These are phyloP conservation scores for Parmelia sp. DNA, from an alignment of 495 filamentous ascomycete genomes.

Conservation along the genomic window DNA sequence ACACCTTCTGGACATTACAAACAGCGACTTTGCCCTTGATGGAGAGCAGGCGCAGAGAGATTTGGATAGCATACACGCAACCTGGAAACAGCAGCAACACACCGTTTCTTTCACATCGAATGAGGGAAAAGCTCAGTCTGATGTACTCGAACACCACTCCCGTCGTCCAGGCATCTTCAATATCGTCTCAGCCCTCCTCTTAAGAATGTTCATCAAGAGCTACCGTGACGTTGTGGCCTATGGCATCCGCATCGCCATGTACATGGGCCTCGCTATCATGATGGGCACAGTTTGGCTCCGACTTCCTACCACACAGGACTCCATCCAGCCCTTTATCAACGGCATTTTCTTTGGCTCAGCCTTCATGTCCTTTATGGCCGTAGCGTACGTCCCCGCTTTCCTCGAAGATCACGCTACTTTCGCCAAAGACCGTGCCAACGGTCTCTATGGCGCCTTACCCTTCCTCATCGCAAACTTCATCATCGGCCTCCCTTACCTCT, in stretches of 20 bases:
- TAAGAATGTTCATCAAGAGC: slow-evolving; percentile 70
- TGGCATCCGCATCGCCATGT: slow-evolving; percentile 77
- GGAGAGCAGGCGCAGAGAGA: too few relatives aligned
- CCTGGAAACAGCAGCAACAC: not conserved
- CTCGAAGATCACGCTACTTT: slow-evolving; percentile 70
- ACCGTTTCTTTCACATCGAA: too few relatives aligned
- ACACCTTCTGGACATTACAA: slow-evolving; percentile 66
- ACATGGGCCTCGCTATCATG: slow-evolving; percentile 74
- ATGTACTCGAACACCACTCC: not conserved
- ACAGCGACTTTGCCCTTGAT: slow-evolving; percentile 56
- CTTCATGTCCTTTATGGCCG: slow-evolving; percentile 90
- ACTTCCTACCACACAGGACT: slow-evolving; percentile 53
- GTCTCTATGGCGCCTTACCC: slow-evolving; percentile 64
- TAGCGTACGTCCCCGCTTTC: slow-evolving; percentile 76
- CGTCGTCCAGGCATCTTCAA: slow-evolving; percentile 1
- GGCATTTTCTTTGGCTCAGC: slow-evolving; percentile 77
- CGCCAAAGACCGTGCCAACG: slow-evolving; percentile 74
- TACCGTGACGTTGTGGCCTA: slow-evolving; percentile 78
- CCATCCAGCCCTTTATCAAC: slow-evolving; percentile 73
- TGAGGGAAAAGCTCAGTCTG: too few relatives aligned
- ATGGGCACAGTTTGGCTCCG: slow-evolving; percentile 83
- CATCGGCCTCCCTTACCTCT: slow-evolving; percentile 72
- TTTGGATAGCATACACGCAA: not conserved
- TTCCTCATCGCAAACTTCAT: slow-evolving; percentile 75
- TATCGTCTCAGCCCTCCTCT: slow-evolving; percentile 51